Evolutionary conservation across 352 stramenopile species (phyloP).

Genomic region (Phytophthora europaea): DNA sequence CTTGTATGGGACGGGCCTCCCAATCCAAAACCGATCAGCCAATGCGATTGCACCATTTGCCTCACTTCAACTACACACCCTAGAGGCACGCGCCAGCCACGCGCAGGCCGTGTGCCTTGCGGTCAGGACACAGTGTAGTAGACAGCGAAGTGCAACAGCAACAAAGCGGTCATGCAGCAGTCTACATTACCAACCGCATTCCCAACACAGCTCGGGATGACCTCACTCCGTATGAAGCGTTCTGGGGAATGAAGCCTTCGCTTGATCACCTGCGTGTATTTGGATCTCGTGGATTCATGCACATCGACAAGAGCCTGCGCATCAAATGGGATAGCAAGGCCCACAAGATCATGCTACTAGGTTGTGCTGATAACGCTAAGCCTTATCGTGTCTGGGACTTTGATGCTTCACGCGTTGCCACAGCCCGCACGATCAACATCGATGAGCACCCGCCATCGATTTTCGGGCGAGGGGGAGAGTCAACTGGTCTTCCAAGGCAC

Average conservation of each 20-base stretch:
- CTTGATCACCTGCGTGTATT: conserved; percentile 28
- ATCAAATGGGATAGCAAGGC: conserved; percentile 26
- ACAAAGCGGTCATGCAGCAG: conserved; percentile 12
- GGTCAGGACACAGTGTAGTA: too few species aligned
- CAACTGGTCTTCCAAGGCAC: too few species aligned
- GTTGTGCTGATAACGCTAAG: conserved; percentile 10
- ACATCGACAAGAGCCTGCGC: conserved; percentile 17
- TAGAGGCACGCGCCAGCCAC: too few species aligned
- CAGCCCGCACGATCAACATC: not conserved
- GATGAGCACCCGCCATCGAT: conserved; percentile 6
- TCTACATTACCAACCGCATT: conserved; percentile 15
- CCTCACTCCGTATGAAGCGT: conserved; percentile 9
- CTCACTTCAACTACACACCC: too few species aligned
- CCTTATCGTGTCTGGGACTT: conserved; percentile 21
- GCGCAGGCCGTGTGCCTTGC: too few species aligned
- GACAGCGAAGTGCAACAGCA: too few species aligned
- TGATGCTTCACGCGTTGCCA: conserved; percentile 1
- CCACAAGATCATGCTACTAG: conserved; percentile 15
- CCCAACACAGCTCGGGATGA: conserved; percentile 7
- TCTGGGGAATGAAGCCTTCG: conserved; percentile 3
- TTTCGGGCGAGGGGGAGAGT: not conserved
- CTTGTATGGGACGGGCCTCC: too few species aligned
- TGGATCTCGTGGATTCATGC: conserved; percentile 20
- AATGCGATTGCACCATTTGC: too few species aligned
- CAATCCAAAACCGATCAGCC: too few species aligned